These are phyloP conservation scores for Hortiboletus flavorubellus DNA, from an alignment of 768 basidiomycete genomes.

Conservation along the genomic window DNA sequence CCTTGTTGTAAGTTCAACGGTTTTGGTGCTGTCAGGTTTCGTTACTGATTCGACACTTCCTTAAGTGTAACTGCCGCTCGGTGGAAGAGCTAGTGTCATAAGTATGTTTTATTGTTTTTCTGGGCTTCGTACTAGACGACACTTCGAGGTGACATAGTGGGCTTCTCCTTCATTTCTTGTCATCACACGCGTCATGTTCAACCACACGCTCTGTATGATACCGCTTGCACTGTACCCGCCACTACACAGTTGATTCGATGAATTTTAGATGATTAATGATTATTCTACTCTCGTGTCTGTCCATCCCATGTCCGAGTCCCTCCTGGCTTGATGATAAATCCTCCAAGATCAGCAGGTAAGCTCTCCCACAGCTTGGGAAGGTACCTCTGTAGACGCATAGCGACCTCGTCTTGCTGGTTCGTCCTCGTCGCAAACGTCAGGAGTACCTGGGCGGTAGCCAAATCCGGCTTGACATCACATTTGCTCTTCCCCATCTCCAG, in stretches of 20 bases:
- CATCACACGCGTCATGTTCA: constrained; percentile 50
- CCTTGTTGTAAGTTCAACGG: constrained; percentile 62
- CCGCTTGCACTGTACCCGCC: constrained; percentile 25
- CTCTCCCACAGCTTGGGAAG: constrained; percentile 36
- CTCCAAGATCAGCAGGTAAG: constrained; percentile 21
- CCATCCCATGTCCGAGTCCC: neutral
- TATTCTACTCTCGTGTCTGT: constrained; percentile 5
- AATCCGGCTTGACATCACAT: constrained; percentile 45
- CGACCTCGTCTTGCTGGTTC: constrained; percentile 43
- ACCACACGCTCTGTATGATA: constrained; percentile 51
- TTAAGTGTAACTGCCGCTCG: constrained; percentile 80
- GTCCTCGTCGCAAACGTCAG: constrained; percentile 48
- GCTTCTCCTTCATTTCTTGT: constrained; percentile 49
- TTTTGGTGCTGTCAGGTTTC: neutral
- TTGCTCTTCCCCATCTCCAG: constrained; percentile 54
- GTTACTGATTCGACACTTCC: constrained; percentile 5
- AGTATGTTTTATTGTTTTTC: constrained; percentile 12
- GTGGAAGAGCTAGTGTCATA: constrained; percentile 67
- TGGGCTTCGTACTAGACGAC: constrained; percentile 24
- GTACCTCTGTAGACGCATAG: constrained; percentile 42
- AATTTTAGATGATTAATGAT: constrained; percentile 15
- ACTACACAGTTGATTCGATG: constrained; percentile 7
- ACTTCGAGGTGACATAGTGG: constrained; percentile 29
- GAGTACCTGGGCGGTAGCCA: constrained; percentile 50
- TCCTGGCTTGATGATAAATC: constrained; percentile 20